Base-by-base conservation (phyloP, 306 rosid genomes). In the Myrica gale region DNA sequence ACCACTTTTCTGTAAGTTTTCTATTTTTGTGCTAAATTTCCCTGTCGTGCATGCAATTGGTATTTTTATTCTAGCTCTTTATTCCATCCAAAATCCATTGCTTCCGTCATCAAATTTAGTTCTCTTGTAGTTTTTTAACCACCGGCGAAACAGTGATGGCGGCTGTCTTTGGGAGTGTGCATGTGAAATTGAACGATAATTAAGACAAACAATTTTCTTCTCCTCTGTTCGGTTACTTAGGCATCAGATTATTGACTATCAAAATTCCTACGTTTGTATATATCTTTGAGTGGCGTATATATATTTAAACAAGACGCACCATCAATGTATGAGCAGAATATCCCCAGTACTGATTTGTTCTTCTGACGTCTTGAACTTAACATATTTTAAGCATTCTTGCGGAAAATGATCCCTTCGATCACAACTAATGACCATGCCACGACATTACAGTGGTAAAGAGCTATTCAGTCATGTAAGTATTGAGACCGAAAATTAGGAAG, bases 11-110 rank as follows among this genome's bases (percentile, higher is more conserved):
- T 86, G 80, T 78, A 55, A 77, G 77, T 72, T 80, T 62, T 15
- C 5, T 11, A 9, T 43, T 68, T 56, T 72, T 5, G 41, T 68
- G 80, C 70, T 23, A 76, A 81, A 32, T 80, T 76, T 57, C 74
- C 32, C 57, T 79, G 73, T 67, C 46, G 53, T 73, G 88, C 77
- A 70, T 70, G 84, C 65, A 80, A 76, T 63, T 85, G 80, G 60
- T 69, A 41, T 72, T 17, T 3, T 52, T 56, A 37, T 74, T 71
- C 75, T 66, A 51, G 53, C 80, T 39, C 51, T 54, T 75, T 60
- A 48, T 74, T 54, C 20, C 37, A 32, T 32, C 37, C 37, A 32
- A 2, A 32, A 32, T 32, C 2, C 37, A 32, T 32, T 32, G 37
- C 37, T 32, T 32, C 37, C 46, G 13, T 37, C 4, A 47, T 43